Evolutionary conservation across 2,329 filamentous ascomycete species (phyloP), one percentile per base, ranked within the genome.

Genomic region (Trichoderma arundinaceum): DNA sequence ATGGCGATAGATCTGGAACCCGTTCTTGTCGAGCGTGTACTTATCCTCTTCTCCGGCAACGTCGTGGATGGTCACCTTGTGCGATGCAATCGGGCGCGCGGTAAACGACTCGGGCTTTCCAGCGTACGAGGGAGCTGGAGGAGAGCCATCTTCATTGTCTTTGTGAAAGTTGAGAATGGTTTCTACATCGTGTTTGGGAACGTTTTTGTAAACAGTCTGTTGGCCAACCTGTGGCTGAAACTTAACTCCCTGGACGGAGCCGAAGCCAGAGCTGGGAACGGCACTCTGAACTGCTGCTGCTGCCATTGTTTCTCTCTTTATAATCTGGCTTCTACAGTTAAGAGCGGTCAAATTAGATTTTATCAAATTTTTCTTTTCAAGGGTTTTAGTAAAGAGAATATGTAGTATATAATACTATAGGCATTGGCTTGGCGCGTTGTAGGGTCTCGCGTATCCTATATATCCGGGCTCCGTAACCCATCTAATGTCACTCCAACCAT

Each of bases 101-200:
- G 73, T 68, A 43, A 74, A 78, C 0, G 77, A 77, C 68, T 79
- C 75, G 0, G 77, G 76, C 5, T 68, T 69, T 66, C 74, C 73
- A 8, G 75, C 68, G 58, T 78, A 79, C 4, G 73, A 73, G 0
- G 79, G 76, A 2, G 72, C 68, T 0, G 79, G 79, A 3, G 76
- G 74, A 2, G 78, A 77, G 39, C 79, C 80, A 61, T 82, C 79
- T 52, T 78, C 78, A 4, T 77, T 77, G 22, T 77, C 75, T 65
- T 79, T 76, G 69, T 74, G 76, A 70, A 76, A 82, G 69, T 80
- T 77, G 44, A 82, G 67, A 3, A 69, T 68, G 1, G 79, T 75
- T 4, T 72, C 69, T 3, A 82, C 77, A 33, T 79, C 71, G 51
- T 67, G 66, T 38, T 68, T 71, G 15, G 64, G 54, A 8, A 65